Evolutionary conservation across 2,329 filamentous ascomycete species (phyloP), one percentile per base, ranked within the genome.

Genomic region (Fusarium anguioides): DNA sequence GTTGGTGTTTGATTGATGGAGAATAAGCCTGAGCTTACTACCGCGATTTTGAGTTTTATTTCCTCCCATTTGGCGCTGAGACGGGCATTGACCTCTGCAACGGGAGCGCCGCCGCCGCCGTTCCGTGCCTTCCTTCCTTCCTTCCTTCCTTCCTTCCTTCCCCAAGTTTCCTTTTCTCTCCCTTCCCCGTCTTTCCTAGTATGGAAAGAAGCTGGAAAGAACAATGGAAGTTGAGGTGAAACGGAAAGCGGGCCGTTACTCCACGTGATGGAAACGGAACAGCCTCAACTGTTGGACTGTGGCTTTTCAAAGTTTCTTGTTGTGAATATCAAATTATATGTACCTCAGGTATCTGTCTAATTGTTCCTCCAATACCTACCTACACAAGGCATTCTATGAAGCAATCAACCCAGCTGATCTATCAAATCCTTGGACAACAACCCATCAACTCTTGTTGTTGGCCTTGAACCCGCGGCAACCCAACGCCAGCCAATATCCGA

Each of bases 21-120:
- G 29, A 31, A 26, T n/a, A n/a, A 39, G n/a, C 44, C 60, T 24
- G 29, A 39, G 24, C 18, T n/a, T n/a, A n/a, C n/a, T 41, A 59
- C 59, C 66, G 54, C 60, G 60, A 24, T 42, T 70, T 69, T 68
- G 50, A 67, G 68, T 62, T 72, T n/a, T n/a, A n/a, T n/a, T n/a
- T 58, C 37, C 42, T 54, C 47, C 60, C 49, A 21, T 50, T 47
- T 41, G 56, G 39, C 9, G 9, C 24, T 9, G 24, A 6, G 24
- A 9, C 27, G 14, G 27, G 27, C 27, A 29, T 12, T 29, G 31
- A 46, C 23, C 12, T 59, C 54, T 56, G 45, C 23, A 53, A 47
- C 59, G 58, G 59, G 46, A 46, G 47, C 45, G 37, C 46, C 49
- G 41, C 24, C 24, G 24, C 24, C 24, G 24, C 46, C 58, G 46